A percentile compares a stretch with the other conserved stretches of the same genome.
These are phyloP conservation scores for Kuraishia capsulata DNA, from an alignment of 805 yeast genomes.

Conservation along the genomic window DNA sequence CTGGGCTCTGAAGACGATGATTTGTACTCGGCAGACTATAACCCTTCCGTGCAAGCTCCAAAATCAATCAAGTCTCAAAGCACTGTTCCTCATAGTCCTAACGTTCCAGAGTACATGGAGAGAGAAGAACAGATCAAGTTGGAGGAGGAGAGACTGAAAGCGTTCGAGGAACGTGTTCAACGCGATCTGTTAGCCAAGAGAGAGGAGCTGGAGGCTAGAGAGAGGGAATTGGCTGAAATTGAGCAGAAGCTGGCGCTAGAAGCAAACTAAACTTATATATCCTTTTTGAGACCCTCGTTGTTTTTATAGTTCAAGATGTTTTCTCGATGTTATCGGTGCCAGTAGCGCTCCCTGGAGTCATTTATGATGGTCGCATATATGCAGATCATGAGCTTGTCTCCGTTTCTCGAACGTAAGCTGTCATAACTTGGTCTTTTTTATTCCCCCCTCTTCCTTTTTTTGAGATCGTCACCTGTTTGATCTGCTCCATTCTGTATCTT, in stretches of 20 bases:
- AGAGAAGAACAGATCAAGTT: conserved; percentile 85
- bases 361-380: too few relatives aligned
- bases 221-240: conserved; percentile 10
- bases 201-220: conserved; percentile 56
- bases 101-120: conserved; percentile 2
- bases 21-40: background rate
- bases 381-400: too few relatives aligned
- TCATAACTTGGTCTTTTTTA: conserved; percentile 20
- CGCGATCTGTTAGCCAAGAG: conserved; percentile 75
- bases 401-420: background rate
- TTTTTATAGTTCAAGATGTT: too few relatives aligned
- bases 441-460: conserved; percentile 30
- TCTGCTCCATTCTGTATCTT: conserved; percentile 38
- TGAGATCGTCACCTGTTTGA: conserved; percentile 28
- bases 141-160: conserved; percentile 82
- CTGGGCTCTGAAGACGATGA: conserved; percentile 20
- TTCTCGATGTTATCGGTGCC: too few relatives aligned
- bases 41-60: background rate
- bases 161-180: conserved; percentile 84
- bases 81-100: background rate
- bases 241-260: conserved; percentile 17
- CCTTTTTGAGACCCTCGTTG: too few relatives aligned
- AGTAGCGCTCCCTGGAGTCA: too few relatives aligned
- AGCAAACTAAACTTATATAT: too few relatives aligned
- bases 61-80: background rate